Evolutionary conservation across 192 early-diverging fungal species (phyloP).

Genomic region (Chytriomyces sp.): DNA sequence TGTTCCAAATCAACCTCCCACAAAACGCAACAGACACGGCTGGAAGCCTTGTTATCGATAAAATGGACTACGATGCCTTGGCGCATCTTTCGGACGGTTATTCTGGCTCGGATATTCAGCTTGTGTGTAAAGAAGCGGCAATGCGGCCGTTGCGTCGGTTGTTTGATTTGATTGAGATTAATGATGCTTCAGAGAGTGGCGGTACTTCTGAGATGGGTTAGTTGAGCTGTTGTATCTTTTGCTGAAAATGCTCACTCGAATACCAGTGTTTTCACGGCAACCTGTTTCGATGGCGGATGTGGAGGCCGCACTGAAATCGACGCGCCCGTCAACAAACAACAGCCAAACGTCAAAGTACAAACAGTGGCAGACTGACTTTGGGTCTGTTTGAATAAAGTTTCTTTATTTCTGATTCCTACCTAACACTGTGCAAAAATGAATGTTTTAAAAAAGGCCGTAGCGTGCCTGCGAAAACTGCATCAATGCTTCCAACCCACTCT

Average conservation of each 20-base stretch:
- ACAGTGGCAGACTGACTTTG: slow-evolving; percentile 27
- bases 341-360: slow-evolving; percentile 10
- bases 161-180: slow-evolving; percentile 55
- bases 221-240: not conserved
- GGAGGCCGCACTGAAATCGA: slow-evolving; percentile 7
- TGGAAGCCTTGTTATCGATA: slow-evolving; percentile 27
- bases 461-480: not conserved
- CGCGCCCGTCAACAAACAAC: slow-evolving; percentile 19
- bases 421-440: no score
- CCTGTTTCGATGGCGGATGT: slow-evolving; percentile 30
- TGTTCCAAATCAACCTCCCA: slow-evolving; percentile 54
- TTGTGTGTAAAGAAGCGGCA: slow-evolving; percentile 62
- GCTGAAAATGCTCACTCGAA: not conserved
- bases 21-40: slow-evolving; percentile 9
- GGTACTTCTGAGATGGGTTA: not conserved
- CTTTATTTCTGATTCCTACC: no score
- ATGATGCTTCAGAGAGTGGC: slow-evolving; percentile 6
- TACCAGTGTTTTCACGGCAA: slow-evolving; percentile 1
- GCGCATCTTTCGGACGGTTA: slow-evolving; percentile 55
- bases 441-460: not conserved
- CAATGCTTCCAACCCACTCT: not conserved
- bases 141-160: slow-evolving; percentile 59
- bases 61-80: slow-evolving; percentile 49
- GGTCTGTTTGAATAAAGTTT: no score
- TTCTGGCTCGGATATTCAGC: slow-evolving; percentile 60